Evolutionary conservation across 805 yeast genomes (phyloP).

Genomic region (Ogataea methanolica): DNA sequence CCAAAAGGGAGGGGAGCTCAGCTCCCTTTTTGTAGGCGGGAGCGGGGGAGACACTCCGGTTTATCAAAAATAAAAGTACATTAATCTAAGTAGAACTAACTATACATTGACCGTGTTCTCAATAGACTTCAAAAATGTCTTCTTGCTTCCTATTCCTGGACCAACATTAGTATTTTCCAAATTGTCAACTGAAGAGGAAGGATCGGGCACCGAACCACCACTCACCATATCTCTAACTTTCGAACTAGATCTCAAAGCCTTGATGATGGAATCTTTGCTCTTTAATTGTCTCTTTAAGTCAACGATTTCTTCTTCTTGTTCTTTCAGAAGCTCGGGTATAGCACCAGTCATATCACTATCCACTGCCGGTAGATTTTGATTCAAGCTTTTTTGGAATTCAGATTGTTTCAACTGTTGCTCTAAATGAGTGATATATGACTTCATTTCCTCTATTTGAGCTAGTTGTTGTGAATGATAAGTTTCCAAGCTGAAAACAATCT

Average conservation of each 20-base stretch:
- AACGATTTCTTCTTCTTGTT: slow-evolving; percentile 63
- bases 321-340: slow-evolving; percentile 34
- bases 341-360: neutral
- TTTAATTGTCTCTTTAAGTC: slow-evolving; percentile 58
- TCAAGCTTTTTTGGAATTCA: neutral
- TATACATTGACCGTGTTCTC: slow-evolving; percentile 11
- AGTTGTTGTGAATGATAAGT: slow-evolving; percentile 43
- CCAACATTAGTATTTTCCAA: neutral
- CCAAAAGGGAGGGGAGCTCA: too few relatives aligned
- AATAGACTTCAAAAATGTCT: slow-evolving; percentile 14
- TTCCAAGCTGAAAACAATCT: slow-evolving; percentile 43
- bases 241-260: slow-evolving; percentile 63
- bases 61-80: neutral
- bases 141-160: slow-evolving; percentile 1
- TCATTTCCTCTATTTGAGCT: slow-evolving; percentile 53
- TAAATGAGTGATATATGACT: slow-evolving; percentile 53
- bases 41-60: neutral
- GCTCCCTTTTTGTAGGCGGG: too few relatives aligned
- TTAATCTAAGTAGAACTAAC: neutral
- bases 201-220: neutral
- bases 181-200: neutral
- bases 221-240: slow-evolving; percentile 44
- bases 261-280: slow-evolving; percentile 76
- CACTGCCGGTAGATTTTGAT: neutral
- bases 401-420: slow-evolving; percentile 44